phyloP scores from a whole-genome alignment of 306 rosid species.

The Pueraria montana region DNA sequence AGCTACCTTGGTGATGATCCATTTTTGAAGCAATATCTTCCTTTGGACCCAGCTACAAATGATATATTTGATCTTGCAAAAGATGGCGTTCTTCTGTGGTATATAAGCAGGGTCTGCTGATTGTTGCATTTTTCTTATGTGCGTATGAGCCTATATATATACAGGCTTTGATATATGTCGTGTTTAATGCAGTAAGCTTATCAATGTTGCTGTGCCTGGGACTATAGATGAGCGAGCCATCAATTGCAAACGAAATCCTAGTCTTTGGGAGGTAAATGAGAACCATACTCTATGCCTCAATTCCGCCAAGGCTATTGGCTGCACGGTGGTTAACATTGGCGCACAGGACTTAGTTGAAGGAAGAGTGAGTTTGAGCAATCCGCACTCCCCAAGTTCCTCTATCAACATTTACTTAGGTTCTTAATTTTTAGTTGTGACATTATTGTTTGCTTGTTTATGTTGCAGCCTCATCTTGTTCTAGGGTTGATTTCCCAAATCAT shows the following conservation, averaged over 20 bases:
- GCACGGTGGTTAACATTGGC: slow-evolving; percentile 97
- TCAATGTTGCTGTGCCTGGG: slow-evolving; percentile 99
- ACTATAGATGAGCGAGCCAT: slow-evolving; percentile 97
- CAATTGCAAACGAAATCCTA: slow-evolving; percentile 71
- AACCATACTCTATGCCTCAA: slow-evolving; percentile 97
- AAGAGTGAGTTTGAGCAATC: slow-evolving; percentile 72
- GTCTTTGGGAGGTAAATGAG: slow-evolving; percentile 97
- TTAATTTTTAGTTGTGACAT: slow-evolving; percentile 38
- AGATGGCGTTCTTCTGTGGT: slow-evolving; percentile 98
- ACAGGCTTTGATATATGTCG: slow-evolving; percentile 40
- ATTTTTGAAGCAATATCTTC: slow-evolving; percentile 83
- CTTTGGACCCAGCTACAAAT: slow-evolving; percentile 76
- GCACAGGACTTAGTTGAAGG: slow-evolving; percentile 94
- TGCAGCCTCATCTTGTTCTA: slow-evolving; percentile 94
- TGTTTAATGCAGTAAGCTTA: slow-evolving; percentile 86
- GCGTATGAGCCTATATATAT: slow-evolving; percentile 33
- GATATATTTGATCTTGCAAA: slow-evolving; percentile 77
- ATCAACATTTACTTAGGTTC: slow-evolving; percentile 22
- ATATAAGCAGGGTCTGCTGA: slow-evolving; percentile 55
- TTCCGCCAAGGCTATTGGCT: slow-evolving; percentile 99
- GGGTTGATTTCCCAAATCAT: slow-evolving; percentile 97
- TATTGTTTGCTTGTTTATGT: slow-evolving; percentile 44
- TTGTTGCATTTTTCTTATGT: slow-evolving; percentile 43
- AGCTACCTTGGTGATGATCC: slow-evolving; percentile 95
- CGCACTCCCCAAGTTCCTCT: slow-evolving; percentile 8